Evolutionary conservation across 352 stramenopile species (phyloP), one percentile per base, ranked within the genome.

Genomic region (Hyaloperonospora arabidopsidis): DNA sequence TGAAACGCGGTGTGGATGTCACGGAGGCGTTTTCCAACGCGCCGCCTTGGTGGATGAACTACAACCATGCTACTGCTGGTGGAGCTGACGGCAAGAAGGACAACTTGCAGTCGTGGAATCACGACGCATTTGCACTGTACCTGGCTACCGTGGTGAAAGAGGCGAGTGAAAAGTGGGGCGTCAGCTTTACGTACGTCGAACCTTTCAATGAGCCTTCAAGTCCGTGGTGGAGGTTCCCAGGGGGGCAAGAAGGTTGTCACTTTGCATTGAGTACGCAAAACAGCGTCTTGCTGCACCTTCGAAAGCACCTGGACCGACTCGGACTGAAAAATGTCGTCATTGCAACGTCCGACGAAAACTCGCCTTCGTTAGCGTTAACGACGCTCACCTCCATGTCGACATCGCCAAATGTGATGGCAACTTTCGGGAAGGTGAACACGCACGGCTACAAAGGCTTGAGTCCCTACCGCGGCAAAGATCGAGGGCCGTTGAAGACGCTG

Each of bases 21-120:
- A 55, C 74, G 2, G 75, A 86, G 34, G 70, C 70, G 0, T 84
- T 83, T 43, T 79, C 72, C 4, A 84, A 86, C 50, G 70, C 75
- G 39, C 72, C 72, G 5, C 75, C 75, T 12, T 86, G 75, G 75
- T 86, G 75, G 75, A 86, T 84, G 75, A 79, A 58, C 28, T 67
- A 61, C 52, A 84, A 84, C 54, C 58, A 73, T 45, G 68, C 72
- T 0, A 74, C 73, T 12, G 72, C 75, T 12, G 75, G 75, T 34
- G 72, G 63, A 35, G 52, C 59, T 15, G 64, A 56, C 5, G 62
- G 72, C 19, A 63, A 50, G 6, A 66, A 66, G 19, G 70, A 80
- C 51, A 86, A 86, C 40, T 51, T 84, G 10, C 65, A 79, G 38
- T 53, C 49, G 25, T 78, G 68, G 70, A 79, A 78, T 54, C 53